These are phyloP conservation scores for Cylindrodendrum hubeiense DNA, from an alignment of 2,329 filamentous ascomycete species.

Conservation along the genomic window DNA sequence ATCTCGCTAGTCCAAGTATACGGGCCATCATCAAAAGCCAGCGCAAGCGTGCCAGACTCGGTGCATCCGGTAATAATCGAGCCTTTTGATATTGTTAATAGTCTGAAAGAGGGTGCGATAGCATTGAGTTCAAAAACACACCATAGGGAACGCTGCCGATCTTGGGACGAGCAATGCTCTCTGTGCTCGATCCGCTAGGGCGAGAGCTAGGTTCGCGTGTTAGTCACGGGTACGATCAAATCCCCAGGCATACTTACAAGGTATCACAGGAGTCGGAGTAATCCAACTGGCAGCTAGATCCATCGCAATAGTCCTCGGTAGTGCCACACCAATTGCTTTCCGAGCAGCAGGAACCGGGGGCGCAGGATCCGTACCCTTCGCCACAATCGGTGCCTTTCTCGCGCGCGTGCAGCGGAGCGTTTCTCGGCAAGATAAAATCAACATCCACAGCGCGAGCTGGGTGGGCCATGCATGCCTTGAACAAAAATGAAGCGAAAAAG, in stretches of 20 bases:
- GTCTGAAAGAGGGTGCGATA: slow-evolving; percentile 20
- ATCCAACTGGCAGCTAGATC: slow-evolving; percentile 54
- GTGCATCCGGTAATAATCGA: slow-evolving; percentile 52
- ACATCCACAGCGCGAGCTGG: slow-evolving; percentile 34
- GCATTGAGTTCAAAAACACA: slow-evolving; percentile 35
- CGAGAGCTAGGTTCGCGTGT: slow-evolving; percentile 46
- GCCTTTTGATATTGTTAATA: slow-evolving; percentile 43
- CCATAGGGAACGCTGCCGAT: slow-evolving; percentile 54
- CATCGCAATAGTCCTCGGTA: slow-evolving; percentile 49
- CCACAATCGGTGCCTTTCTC: slow-evolving; percentile 48
- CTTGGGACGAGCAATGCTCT: slow-evolving; percentile 45
- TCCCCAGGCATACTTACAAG: slow-evolving; percentile 50
- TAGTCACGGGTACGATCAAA: no score
- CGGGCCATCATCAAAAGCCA: slow-evolving; percentile 63
- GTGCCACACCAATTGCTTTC: slow-evolving; percentile 54
- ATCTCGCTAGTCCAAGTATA: slow-evolving; percentile 56
- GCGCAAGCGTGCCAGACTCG: slow-evolving; percentile 52
- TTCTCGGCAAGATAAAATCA: slow-evolving; percentile 26
- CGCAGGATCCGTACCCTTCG: slow-evolving; percentile 50
- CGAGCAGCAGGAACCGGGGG: slow-evolving; percentile 51
- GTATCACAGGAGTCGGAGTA: slow-evolving; percentile 57
- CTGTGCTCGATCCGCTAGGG: slow-evolving; percentile 49
- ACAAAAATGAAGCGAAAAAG: slow-evolving; percentile 31
- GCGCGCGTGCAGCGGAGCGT: slow-evolving; percentile 34
- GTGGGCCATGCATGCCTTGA: slow-evolving; percentile 30